Base-by-base conservation (phyloP, 371 early-diverging fungal species). In the Rhizopus delemar region DNA sequence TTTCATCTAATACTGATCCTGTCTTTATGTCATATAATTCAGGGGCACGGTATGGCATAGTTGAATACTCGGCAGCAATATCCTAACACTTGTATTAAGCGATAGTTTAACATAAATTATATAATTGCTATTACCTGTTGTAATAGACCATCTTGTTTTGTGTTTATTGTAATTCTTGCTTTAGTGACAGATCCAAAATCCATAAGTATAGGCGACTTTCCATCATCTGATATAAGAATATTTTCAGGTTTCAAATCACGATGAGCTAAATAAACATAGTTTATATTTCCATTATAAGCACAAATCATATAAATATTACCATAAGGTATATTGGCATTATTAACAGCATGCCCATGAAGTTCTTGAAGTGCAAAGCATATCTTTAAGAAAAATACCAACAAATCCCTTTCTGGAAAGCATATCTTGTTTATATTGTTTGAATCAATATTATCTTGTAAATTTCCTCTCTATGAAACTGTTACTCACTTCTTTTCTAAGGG, bases 11-110 rank as follows among this genome's bases (percentile, higher is more conserved):
- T 11, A 65, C 70, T 0, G 74, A 64, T 3, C 78, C 86, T 4
- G 82, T 76, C 60, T 87, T 83, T 15, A 91, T 88, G 69, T 91
- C 90, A 71, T 86, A 91, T 32, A 91, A 71, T 65, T 91, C 91
- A 2, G 91, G 91, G 8, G 91, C 89, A 5, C 91, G 72, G 56
- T 89, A 91, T 6, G 88, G 78, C 85, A 89, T 85, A 1, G 89
- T 81, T 48, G 85, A 86, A 53, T 82, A 65, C 52, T 88, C 83
- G 2, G 86, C 88, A 6, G 69, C 66, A 15, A 68, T 39, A 46
- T 72, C 69, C 57, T 91, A 88, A 57, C 86, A 80, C 41, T 64
- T 58, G 54, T 46, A 1, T 33, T 8, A 51, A 28, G 36, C 11
- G 6, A 36, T 36, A 1, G 6, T 2, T 36, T 36, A 8, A 36